Evolutionary conservation across 1,284 basidiomycete genomes (phyloP).

Genomic region (Tilletia horrida): DNA sequence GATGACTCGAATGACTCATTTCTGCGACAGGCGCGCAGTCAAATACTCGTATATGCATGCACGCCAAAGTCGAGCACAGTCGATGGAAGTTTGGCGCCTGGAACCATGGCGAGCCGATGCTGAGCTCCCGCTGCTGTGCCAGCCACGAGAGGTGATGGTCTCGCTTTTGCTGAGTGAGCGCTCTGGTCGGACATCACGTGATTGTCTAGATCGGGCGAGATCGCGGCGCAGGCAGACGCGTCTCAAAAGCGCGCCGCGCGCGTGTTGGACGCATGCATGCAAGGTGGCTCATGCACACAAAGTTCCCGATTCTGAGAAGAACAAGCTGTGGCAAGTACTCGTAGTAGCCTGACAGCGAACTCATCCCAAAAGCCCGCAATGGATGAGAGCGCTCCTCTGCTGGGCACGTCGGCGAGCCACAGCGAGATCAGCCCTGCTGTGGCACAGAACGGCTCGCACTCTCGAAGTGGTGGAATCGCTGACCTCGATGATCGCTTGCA

Average conservation of each 20-base stretch:
- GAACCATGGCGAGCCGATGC: no score
- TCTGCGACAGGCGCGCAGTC: no score
- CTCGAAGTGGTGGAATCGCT: background rate
- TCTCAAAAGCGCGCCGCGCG: no score
- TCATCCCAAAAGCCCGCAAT: background rate
- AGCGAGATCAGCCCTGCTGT: background rate
- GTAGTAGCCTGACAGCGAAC: background rate
- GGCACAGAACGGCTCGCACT: no score
- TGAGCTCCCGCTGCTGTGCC: no score
- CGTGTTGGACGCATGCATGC: background rate
- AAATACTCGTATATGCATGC: no score
- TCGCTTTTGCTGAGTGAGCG: no score
- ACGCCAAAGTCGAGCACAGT: no score
- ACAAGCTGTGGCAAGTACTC: background rate
- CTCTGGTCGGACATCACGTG: no score
- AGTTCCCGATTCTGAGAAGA: background rate
- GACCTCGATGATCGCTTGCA: constrained; percentile 12
- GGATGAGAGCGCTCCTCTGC: constrained; percentile 12
- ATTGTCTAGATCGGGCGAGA: background rate
- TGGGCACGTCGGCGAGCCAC: background rate
- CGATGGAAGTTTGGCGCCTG: no score
- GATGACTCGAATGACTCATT: no score
- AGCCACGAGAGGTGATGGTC: no score
- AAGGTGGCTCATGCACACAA: background rate
- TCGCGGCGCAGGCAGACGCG: background rate